Conservation (phyloP, 192 early-diverging fungal genomes). For the Allomyces macrogynus region DNA sequence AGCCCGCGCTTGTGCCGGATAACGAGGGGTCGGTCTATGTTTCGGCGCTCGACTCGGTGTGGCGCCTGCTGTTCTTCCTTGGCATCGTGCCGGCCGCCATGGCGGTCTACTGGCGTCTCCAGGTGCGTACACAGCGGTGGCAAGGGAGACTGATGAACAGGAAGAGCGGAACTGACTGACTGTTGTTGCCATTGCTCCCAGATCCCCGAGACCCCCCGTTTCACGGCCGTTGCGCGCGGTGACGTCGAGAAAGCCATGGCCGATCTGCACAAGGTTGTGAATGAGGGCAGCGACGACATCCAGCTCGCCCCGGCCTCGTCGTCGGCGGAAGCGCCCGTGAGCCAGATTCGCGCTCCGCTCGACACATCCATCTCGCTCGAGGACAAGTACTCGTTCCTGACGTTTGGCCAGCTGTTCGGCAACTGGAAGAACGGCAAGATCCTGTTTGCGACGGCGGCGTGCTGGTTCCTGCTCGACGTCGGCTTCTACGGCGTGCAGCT, state of each 20-base stretch:
- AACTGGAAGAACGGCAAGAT: slow-evolving; percentile 62
- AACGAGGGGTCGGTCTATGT: slow-evolving; percentile 30
- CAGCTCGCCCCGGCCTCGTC: slow-evolving; percentile 17
- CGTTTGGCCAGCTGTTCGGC: slow-evolving; percentile 49
- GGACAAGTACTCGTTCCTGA: slow-evolving; percentile 17
- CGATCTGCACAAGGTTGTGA: slow-evolving; percentile 7
- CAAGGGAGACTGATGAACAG: too few relatives aligned
- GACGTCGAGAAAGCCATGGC: slow-evolving; percentile 43
- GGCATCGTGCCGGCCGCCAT: slow-evolving; percentile 60
- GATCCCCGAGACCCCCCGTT: slow-evolving; percentile 88
- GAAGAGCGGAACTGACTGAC: too few relatives aligned
- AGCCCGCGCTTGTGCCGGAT: slow-evolving; percentile 24
- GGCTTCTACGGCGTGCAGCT: slow-evolving; percentile 69
- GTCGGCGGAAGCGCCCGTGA: slow-evolving; percentile 9
- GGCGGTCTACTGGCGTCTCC: slow-evolving; percentile 78
- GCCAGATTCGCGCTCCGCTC: slow-evolving; percentile 4
- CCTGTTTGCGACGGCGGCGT: slow-evolving; percentile 48
- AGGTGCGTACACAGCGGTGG: slow-evolving; percentile 5
- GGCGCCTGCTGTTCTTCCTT: slow-evolving; percentile 73
- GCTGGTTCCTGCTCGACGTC: slow-evolving; percentile 59
- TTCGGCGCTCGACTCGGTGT: slow-evolving; percentile 57
- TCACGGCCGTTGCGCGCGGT: slow-evolving; percentile 45
- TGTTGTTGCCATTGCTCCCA: too few relatives aligned
- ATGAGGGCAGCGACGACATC: slow-evolving; percentile 14
- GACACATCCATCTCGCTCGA: slow-evolving; percentile 6